Percentiles rank a stretch among this genome's conserved stretches.
These are phyloP conservation scores for Ogataea nonfermentans DNA, from an alignment of 805 yeast genomes.

Conservation along the genomic window DNA sequence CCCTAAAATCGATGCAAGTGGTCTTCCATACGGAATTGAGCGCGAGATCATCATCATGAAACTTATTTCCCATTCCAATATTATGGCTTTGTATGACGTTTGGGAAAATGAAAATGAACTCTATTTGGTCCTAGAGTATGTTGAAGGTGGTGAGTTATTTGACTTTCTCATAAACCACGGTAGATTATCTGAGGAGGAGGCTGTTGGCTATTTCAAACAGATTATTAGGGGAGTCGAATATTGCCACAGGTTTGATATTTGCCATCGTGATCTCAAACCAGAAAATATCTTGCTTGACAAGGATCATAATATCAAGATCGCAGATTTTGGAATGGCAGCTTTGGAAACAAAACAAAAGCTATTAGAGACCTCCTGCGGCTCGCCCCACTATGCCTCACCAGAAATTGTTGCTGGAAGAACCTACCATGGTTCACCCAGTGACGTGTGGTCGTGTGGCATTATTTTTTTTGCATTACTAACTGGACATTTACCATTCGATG, in stretches of 20 bases:
- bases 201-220: slow-evolving; percentile 74
- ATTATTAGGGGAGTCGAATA: slow-evolving; percentile 76
- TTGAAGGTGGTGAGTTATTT: slow-evolving; percentile 85
- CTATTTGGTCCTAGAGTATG: slow-evolving; percentile 74
- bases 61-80: slow-evolving; percentile 88
- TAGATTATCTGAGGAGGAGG: slow-evolving; percentile 67
- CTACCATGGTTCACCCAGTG: slow-evolving; percentile 82
- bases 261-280: slow-evolving; percentile 82
- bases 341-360: slow-evolving; percentile 68
- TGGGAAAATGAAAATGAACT: slow-evolving; percentile 96
- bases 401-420: slow-evolving; percentile 77
- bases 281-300: slow-evolving; percentile 71
- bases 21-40: slow-evolving; percentile 92
- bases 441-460: slow-evolving; percentile 88
- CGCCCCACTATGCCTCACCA: slow-evolving; percentile 88
- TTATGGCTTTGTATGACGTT: slow-evolving; percentile 90
- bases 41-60: slow-evolving; percentile 98
- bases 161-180: slow-evolving; percentile 72
- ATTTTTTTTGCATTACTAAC: slow-evolving; percentile 75
- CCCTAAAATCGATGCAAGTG: slow-evolving; percentile 35
- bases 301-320: slow-evolving; percentile 67
- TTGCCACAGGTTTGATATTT: slow-evolving; percentile 76
- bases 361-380: slow-evolving; percentile 80
- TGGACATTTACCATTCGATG: slow-evolving; percentile 82
- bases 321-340: slow-evolving; percentile 91